Conservation (phyloP, 208 protist genomes). For the Acanthamoeba sp. region DNA sequence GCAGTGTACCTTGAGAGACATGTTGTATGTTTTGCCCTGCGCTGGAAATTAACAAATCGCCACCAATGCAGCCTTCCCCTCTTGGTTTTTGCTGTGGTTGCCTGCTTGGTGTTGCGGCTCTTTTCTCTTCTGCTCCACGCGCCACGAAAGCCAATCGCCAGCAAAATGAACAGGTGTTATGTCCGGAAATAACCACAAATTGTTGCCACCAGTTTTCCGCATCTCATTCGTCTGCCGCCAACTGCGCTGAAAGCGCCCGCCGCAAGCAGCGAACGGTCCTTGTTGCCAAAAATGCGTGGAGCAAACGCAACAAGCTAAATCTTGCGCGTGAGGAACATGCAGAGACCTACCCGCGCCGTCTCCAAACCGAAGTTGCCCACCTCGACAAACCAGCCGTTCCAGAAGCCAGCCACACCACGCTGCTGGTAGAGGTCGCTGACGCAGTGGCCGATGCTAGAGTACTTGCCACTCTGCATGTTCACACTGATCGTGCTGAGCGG, state of each 20-base stretch:
- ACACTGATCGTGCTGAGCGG: slow-evolving; percentile 11
- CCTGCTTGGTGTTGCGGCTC: background rate
- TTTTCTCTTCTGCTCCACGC: background rate
- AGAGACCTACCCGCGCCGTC: background rate
- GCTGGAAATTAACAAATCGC: background rate
- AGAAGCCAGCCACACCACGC: background rate
- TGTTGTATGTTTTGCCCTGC: background rate
- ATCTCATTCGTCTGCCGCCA: background rate
- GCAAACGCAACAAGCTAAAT: too few relatives aligned
- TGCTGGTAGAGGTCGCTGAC: background rate
- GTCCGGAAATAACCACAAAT: background rate
- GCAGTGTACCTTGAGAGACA: slow-evolving; percentile 56
- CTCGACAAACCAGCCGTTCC: background rate
- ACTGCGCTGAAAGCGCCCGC: too few relatives aligned
- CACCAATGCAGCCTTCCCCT: background rate
- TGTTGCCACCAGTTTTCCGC: background rate
- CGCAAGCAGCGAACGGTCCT: too few relatives aligned
- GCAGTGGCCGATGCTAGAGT: background rate
- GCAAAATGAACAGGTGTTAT: background rate
- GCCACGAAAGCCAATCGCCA: background rate
- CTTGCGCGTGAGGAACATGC: background rate
- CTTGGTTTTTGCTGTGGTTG: too few relatives aligned
- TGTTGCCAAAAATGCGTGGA: too few relatives aligned
- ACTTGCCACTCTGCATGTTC: background rate
- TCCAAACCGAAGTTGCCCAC: background rate